Base-by-base conservation (phyloP, 2,329 filamentous ascomycete species). In the Trichoderma koningii region DNA sequence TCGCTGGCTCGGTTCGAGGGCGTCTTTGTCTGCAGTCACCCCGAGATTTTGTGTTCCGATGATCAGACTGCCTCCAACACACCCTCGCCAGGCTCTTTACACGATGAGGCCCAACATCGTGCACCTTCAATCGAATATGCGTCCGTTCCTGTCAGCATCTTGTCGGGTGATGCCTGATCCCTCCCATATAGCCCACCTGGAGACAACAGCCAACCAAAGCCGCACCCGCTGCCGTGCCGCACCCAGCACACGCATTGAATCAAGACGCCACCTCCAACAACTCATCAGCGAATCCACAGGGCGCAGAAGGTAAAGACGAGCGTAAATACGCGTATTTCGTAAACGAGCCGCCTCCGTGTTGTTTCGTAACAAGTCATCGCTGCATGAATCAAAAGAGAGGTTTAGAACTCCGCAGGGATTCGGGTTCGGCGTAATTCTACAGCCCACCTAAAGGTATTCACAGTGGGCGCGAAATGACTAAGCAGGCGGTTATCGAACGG, bases 381-480 rank as follows among this genome's bases (percentile, higher is more conserved):
- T 9, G 28, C 55, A 30, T 48, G 28, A 38, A 38, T 38, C 17
- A 26, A 6, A 41, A 15, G 44, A n/a, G 9, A 19, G 30, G 7
- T 9, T 14, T 10, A 3, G 12, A 51, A 64, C 14, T 19, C 53
- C 62, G 62, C 28, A 64, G 51, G 50, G 23, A 7, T 63, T 63
- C 57, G 57, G 63, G 51, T 65, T 42, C 63, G 63, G 63, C 48
- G 48, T 26, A 65, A 65, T 42, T 62, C 63, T 41, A 63, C 7
- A 52, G 56, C 41, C 63, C 63, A 63, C 63, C 60, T 38, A n/a
- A n/a, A n/a, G n/a, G n/a, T n/a, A 17, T 53, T 45, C n/a, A 3
- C 17, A 14, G 23, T 17, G 12, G 34, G 47, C n/a, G 23, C 21
- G 28, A n/a, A 9, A 21, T 53, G 48, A 53, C 59, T 62, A 53